Conservation (phyloP, 257 asterid genomes). For the Datura wrightii region DNA sequence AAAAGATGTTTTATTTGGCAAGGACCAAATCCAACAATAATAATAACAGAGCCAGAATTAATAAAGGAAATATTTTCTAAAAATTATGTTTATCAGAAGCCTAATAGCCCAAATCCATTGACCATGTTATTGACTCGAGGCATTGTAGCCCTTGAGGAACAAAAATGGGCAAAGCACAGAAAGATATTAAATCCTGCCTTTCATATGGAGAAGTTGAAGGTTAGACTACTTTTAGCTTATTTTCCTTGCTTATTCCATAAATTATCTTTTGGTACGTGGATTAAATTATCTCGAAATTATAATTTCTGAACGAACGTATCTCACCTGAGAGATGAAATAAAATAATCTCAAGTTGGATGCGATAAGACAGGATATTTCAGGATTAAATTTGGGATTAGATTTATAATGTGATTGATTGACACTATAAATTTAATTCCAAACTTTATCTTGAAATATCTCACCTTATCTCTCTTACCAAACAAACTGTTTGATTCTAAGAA, state of each 20-base stretch:
- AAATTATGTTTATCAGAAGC: constrained; percentile 41
- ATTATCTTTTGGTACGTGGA: too few relatives aligned
- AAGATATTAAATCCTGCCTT: constrained; percentile 66
- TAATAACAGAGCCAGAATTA: constrained; percentile 51
- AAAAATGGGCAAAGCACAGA: constrained; percentile 67
- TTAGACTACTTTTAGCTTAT: background rate
- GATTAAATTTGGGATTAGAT: too few relatives aligned
- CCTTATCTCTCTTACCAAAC: too few relatives aligned
- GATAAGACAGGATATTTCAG: too few relatives aligned
- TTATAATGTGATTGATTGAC: too few relatives aligned
- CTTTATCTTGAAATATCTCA: too few relatives aligned
- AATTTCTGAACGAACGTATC: too few relatives aligned
- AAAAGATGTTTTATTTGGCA: constrained; percentile 50
- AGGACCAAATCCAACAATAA: constrained; percentile 52
- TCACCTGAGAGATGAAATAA: too few relatives aligned
- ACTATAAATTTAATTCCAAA: too few relatives aligned
- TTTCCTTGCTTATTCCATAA: background rate
- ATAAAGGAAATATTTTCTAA: constrained; percentile 52
- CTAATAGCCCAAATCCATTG: constrained; percentile 42
- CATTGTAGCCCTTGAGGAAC: constrained; percentile 42
- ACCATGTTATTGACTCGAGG: constrained; percentile 48
- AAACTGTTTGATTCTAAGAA: too few relatives aligned
- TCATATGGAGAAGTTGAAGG: constrained; percentile 49
- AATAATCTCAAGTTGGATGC: too few relatives aligned
- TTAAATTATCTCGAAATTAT: too few relatives aligned